Evolutionary conservation across 2,329 filamentous ascomycete genomes (phyloP).

Genomic region (Graphilbum fragrans): DNA sequence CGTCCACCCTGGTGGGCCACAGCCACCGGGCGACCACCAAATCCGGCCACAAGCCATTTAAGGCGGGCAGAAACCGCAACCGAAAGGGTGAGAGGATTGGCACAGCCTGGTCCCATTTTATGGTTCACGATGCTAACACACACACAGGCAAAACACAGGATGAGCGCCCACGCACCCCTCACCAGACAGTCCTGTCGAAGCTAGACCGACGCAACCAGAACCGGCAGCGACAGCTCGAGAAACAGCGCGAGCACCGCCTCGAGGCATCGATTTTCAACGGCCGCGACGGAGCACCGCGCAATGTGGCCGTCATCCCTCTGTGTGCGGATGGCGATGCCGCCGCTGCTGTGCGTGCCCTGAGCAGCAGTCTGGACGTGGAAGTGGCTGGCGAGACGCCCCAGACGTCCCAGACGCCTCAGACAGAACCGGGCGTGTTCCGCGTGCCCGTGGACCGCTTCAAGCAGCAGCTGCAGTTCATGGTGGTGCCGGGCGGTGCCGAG

Average conservation of each 20-base stretch:
- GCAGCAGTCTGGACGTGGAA: constrained; percentile 68
- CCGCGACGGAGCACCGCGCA: constrained; percentile 71
- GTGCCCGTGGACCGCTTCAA: constrained; percentile 83
- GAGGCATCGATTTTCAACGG: constrained; percentile 76
- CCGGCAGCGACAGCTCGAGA: constrained; percentile 75
- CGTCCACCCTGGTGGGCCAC: constrained; percentile 30
- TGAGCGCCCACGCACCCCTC: constrained; percentile 76
- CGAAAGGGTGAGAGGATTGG: constrained; percentile 8
- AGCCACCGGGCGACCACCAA: constrained; percentile 93
- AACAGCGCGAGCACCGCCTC: constrained; percentile 71
- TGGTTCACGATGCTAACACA: no score
- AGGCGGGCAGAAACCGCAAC: constrained; percentile 65
- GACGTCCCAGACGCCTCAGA: no score
- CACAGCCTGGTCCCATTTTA: background rate
- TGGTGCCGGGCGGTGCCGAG: constrained; percentile 43
- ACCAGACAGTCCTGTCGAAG: constrained; percentile 96
- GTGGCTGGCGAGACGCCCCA: constrained; percentile 14
- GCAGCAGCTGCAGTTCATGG: constrained; percentile 72
- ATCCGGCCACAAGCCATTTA: constrained; percentile 77
- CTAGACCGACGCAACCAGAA: constrained; percentile 90
- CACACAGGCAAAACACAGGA: constrained; percentile 60
- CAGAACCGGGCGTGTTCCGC: constrained; percentile 26
- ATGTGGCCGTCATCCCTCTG: constrained; percentile 79
- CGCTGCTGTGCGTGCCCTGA: constrained; percentile 57
- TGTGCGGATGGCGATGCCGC: constrained; percentile 59